phyloP scores from a whole-genome alignment of 208 protist species.

The Zelonia costaricensis region DNA sequence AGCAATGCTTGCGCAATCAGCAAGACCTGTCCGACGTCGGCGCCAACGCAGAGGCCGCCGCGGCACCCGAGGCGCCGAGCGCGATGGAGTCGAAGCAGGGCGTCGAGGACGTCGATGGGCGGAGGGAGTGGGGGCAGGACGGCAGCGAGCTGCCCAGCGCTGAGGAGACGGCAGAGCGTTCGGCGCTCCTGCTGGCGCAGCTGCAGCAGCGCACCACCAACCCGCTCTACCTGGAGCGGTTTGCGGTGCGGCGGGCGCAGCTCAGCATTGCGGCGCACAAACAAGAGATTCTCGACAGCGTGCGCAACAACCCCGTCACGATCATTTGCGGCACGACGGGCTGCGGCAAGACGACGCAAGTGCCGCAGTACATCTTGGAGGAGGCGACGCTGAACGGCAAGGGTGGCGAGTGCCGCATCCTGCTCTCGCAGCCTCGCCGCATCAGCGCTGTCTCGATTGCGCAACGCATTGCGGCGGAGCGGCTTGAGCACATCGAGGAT shows the following conservation, averaged over 20 bases:
- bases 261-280: conserved; percentile 73
- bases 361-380: conserved; percentile 96
- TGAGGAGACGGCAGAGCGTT: conserved; percentile 42
- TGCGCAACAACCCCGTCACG: conserved; percentile 78
- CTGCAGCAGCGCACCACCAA: conserved; percentile 56
- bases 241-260: conserved; percentile 53
- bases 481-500: conserved; percentile 94
- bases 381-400: conserved; percentile 51
- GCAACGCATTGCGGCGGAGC: conserved; percentile 97
- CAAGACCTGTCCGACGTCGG: background rate
- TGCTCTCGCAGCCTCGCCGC: conserved; percentile 98
- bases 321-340: conserved; percentile 97
- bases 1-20: conserved; percentile 20
- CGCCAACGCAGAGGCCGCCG: background rate
- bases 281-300: conserved; percentile 69
- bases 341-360: conserved; percentile 97
- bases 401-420: conserved; percentile 68
- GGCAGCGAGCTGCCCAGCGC: background rate
- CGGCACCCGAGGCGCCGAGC: background rate
- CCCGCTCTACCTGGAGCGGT: conserved; percentile 65
- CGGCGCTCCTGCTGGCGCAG: conserved; percentile 39
- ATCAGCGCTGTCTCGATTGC: conserved; percentile 99
- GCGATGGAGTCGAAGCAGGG: background rate
- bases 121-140: background rate
- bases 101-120: background rate